Evolutionary conservation across 2,329 filamentous ascomycete species (phyloP).

Genomic region (Metarhizium humberi): DNA sequence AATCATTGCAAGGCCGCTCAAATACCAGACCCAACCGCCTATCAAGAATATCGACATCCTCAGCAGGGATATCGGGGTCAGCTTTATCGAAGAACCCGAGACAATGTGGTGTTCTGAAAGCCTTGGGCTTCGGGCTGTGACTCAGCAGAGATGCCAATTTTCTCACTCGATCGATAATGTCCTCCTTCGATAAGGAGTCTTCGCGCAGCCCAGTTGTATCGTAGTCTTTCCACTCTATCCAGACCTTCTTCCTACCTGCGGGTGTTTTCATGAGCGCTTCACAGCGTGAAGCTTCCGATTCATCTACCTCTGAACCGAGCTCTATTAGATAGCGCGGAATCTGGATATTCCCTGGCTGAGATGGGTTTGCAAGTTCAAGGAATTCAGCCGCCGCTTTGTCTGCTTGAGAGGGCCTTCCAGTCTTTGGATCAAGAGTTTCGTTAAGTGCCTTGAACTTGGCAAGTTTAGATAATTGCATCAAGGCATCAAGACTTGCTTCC

Average conservation of each 20-base stretch:
- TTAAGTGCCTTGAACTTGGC: conserved; percentile 44
- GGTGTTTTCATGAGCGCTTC: conserved; percentile 28
- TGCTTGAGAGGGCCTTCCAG: conserved; percentile 16
- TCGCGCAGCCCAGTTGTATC: conserved; percentile 24
- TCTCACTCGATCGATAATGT: conserved; percentile 34
- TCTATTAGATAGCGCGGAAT: conserved; percentile 26
- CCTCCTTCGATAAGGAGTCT: conserved; percentile 28
- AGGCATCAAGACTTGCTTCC: conserved; percentile 28
- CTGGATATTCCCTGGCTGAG: conserved; percentile 21
- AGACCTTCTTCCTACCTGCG: conserved; percentile 29
- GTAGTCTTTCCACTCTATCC: conserved; percentile 44
- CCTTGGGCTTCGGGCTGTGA: conserved; percentile 36
- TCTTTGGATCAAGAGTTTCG: conserved; percentile 31
- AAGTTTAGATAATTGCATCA: conserved; percentile 31
- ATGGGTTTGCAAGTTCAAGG: conserved; percentile 28
- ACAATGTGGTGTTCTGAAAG: conserved; percentile 40
- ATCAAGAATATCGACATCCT: conserved; percentile 31
- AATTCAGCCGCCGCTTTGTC: conserved; percentile 28
- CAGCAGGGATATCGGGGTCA: conserved; percentile 20
- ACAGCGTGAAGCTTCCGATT: conserved; percentile 25
- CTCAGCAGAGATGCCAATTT: conserved; percentile 39
- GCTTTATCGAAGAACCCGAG: conserved; percentile 41
- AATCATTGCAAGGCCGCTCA: conserved; percentile 32
- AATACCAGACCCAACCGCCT: conserved; percentile 44
- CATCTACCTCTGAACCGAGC: conserved; percentile 21